These are phyloP conservation scores for Pythium rishiriense DNA, from an alignment of 352 stramenopile genomes.

Conservation along the genomic window DNA sequence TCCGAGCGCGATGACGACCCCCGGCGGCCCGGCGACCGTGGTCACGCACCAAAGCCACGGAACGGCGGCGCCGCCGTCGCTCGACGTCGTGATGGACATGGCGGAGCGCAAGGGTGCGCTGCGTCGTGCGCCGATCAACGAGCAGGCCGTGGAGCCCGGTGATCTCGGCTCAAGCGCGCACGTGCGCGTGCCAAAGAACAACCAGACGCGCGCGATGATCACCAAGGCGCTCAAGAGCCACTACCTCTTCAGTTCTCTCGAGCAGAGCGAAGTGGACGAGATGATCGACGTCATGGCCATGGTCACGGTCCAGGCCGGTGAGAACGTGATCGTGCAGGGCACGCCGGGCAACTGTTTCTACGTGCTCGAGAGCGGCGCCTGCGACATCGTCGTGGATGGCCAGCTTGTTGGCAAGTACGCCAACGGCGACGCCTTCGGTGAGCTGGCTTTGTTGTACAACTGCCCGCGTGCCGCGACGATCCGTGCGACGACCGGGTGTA, in stretches of 20 bases:
- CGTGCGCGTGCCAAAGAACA: constrained; percentile 71
- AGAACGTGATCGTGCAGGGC: constrained; percentile 83
- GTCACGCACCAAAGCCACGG: constrained; percentile 7
- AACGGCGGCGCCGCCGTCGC: constrained; percentile 13
- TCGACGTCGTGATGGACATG: constrained; percentile 43
- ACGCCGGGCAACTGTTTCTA: constrained; percentile 92
- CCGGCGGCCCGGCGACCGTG: constrained; percentile 21
- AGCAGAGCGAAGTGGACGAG: constrained; percentile 72
- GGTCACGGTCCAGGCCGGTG: constrained; percentile 57
- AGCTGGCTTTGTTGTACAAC: constrained; percentile 97
- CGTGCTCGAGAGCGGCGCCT: constrained; percentile 90
- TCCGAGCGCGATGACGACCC: constrained; percentile 35
- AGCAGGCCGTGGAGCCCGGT: constrained; percentile 67
- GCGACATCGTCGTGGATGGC: constrained; percentile 83
- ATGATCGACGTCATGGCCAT: constrained; percentile 87
- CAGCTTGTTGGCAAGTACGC: constrained; percentile 79
- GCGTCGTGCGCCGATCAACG: constrained; percentile 77
- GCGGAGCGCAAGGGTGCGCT: constrained; percentile 55
- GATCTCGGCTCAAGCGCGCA: constrained; percentile 48
- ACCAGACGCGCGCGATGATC: constrained; percentile 72
- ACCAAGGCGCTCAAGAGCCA: constrained; percentile 78
- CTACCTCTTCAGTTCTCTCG: constrained; percentile 82
- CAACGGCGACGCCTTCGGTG: constrained; percentile 91
- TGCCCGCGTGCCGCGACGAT: constrained; percentile 94
- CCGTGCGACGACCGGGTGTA: constrained; percentile 76